A percentile compares a stretch with the other conserved stretches of the same genome.
phyloP scores from a whole-genome alignment of 208 protist species.

The Borovskyia barvae region DNA sequence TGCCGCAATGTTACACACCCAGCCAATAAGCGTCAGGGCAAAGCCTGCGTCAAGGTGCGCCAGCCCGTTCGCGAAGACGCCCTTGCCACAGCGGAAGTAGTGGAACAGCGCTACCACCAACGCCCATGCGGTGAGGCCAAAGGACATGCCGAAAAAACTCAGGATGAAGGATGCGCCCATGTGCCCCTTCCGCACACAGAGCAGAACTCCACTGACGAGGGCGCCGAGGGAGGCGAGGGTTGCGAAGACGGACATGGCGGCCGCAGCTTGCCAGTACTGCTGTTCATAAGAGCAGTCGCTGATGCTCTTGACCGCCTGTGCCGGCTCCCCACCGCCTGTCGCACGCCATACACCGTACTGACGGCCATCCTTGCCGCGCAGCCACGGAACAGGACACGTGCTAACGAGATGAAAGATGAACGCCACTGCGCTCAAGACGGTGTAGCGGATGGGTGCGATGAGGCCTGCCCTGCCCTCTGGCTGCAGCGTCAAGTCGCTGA shows the following conservation, averaged over 20 bases:
- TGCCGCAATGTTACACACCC: conserved; percentile 22
- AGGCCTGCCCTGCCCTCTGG: conserved; percentile 18
- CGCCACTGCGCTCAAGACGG: conserved; percentile 20
- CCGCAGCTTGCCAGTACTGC: conserved; percentile 47
- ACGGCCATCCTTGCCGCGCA: conserved; percentile 24
- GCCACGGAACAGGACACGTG: conserved; percentile 45
- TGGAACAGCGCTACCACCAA: conserved; percentile 33
- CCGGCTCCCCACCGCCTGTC: conserved; percentile 31
- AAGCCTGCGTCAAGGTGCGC: conserved; percentile 47
- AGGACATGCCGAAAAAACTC: conserved; percentile 39
- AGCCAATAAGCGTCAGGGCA: conserved; percentile 40
- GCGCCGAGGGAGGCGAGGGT: conserved; percentile 26
- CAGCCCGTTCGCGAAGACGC: conserved; percentile 26
- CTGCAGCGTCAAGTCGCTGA: conserved; percentile 32
- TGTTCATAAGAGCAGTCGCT: conserved; percentile 45
- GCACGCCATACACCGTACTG: conserved; percentile 43
- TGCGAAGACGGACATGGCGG: conserved; percentile 39
- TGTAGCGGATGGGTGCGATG: conserved; percentile 24
- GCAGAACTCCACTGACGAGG: conserved; percentile 29
- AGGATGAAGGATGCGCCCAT: conserved; percentile 36
- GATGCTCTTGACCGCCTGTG: conserved; percentile 26
- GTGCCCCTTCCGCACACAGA: conserved; percentile 35
- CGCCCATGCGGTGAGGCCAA: conserved; percentile 41
- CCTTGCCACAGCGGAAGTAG: conserved; percentile 41
- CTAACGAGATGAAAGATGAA: conserved; percentile 44